These are phyloP conservation scores for Bombardia bombarda DNA, from an alignment of 495 filamentous ascomycete species.

Conservation along the genomic window DNA sequence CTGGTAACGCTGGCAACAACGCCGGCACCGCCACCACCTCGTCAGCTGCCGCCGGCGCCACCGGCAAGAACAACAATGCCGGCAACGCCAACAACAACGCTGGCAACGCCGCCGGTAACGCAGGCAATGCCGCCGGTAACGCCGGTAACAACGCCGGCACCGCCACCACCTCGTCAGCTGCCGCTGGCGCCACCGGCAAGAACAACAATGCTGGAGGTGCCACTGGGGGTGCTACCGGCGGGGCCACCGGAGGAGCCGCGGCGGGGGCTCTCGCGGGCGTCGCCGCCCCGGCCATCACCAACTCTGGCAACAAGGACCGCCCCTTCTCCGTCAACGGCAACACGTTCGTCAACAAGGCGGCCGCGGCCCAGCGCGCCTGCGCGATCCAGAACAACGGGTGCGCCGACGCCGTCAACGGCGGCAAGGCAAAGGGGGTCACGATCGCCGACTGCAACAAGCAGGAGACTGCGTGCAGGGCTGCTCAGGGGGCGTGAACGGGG, in stretches of 20 bases:
- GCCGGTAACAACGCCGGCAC: constrained; percentile 1
- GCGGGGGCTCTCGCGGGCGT: constrained; percentile 24
- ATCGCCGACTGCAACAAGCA: constrained; percentile 40
- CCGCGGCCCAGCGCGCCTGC: constrained; percentile 33
- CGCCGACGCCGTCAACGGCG: constrained; percentile 36
- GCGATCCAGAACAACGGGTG: constrained; percentile 46
- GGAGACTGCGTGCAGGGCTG: constrained; percentile 21
- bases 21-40: no score
- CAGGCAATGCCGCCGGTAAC: constrained; percentile 1
- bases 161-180: background rate
- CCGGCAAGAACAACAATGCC: background rate
- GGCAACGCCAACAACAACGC: constrained; percentile 2
- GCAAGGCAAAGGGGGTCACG: constrained; percentile 19
- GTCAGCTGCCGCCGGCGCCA: no score
- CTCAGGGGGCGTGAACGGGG: constrained; percentile 6
- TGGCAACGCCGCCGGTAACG: constrained; percentile 4
- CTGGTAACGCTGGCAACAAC: constrained; percentile 1
- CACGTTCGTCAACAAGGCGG: constrained; percentile 37
- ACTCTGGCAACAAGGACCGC: constrained; percentile 33
- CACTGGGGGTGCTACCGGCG: background rate
- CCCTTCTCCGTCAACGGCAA: constrained; percentile 45
- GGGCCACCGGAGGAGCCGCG: background rate
- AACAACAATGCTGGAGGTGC: no score
- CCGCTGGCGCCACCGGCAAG: no score
- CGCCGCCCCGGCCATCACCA: constrained; percentile 23